Base-by-base conservation (phyloP, 1,139 yeast genomes). In the Nakaseomyces glabratus region DNA sequence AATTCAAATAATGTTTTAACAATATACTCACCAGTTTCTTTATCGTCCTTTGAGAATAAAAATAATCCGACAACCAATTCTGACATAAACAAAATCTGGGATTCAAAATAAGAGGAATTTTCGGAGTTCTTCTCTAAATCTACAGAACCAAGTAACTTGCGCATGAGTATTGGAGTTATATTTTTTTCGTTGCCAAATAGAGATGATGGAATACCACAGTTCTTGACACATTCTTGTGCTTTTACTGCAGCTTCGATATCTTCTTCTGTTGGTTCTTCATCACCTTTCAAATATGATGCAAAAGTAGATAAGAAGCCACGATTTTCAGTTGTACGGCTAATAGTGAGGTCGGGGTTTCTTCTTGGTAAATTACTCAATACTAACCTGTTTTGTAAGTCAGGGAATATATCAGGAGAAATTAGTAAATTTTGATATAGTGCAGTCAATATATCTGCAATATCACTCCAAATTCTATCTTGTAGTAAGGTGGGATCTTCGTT, bases 221-320 rank as follows among this genome's bases (percentile, higher is more conserved):
- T 11, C 18, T 34, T 34, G 2, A 34, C 15, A 11, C 36, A 34
- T 4, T 28, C 28, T 10, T 81, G 62, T 0, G 95, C 80, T 4
- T 86, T 78, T 16, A 81, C 59, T 0, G 97, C 82, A 2, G 85
- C 72, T 43, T 86, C 95, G 32, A 93, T 78, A 50, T 88, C 97
- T 48, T 82, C 95, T 38, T 82, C 93, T 1, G 93, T 73, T 3
- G 98, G 98, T 56, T 90, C 97, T 7, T 82, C 93, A 47, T 86
- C 96, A 11, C 96, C 93, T 46, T 93, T 82, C 58, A 93, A 69
- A 51, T 86, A 88, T 1, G 95, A 85, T 1, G 96, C 86, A 48
- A 93, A 78, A 0, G 97, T 82, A 1, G 95, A 82, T 39, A 93
- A 72, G 18, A 93, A 55, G 2, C 97, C 94, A 47, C 76, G 81